Evolutionary conservation across 2,329 filamentous ascomycete genomes (phyloP).

Genomic region (Pseudogymnoascus sp.): DNA sequence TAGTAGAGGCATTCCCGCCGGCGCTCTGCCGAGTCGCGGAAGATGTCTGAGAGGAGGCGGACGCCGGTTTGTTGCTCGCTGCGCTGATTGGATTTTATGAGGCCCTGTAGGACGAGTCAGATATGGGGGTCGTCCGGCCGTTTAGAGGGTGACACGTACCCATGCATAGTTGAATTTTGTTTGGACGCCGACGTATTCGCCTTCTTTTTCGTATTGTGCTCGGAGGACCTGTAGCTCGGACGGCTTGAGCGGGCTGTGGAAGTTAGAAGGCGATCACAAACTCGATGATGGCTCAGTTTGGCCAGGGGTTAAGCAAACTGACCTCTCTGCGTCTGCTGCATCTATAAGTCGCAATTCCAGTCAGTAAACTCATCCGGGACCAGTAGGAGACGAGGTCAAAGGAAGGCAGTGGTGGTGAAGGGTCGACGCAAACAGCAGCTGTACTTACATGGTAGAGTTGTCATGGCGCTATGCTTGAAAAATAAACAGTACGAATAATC

Average conservation of each 20-base stretch:
- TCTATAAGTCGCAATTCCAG: slow-evolving; percentile 47
- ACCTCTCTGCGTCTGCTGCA: slow-evolving; percentile 96
- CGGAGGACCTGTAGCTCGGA: slow-evolving; percentile 89
- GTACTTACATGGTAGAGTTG: slow-evolving; percentile 30
- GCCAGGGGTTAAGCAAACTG: slow-evolving; percentile 23
- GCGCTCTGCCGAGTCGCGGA: slow-evolving; percentile 84
- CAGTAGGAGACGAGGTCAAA: slow-evolving; percentile 12
- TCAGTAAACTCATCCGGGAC: slow-evolving; percentile 25
- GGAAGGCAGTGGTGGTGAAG: slow-evolving; percentile 20
- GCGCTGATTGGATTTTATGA: slow-evolving; percentile 85
- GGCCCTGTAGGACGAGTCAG: slow-evolving; percentile 50
- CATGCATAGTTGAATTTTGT: slow-evolving; percentile 99
- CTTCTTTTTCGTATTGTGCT: slow-evolving; percentile 93
- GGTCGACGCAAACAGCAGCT: slow-evolving; percentile 19
- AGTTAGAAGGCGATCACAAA: slow-evolving; percentile 15
- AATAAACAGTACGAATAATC: not conserved
- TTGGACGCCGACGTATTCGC: slow-evolving; percentile 91
- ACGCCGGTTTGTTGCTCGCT: slow-evolving; percentile 90
- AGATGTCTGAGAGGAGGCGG: slow-evolving; percentile 90
- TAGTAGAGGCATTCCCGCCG: slow-evolving; percentile 98
- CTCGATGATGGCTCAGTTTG: not conserved
- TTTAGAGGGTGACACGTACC: slow-evolving; percentile 45
- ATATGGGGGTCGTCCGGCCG: not conserved
- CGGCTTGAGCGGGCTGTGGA: slow-evolving; percentile 71
- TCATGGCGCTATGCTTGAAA: slow-evolving; percentile 9